Evolutionary conservation across 225 moss, liverwort and hornwort genomes (phyloP).

Genomic region (Ulota crispa): DNA sequence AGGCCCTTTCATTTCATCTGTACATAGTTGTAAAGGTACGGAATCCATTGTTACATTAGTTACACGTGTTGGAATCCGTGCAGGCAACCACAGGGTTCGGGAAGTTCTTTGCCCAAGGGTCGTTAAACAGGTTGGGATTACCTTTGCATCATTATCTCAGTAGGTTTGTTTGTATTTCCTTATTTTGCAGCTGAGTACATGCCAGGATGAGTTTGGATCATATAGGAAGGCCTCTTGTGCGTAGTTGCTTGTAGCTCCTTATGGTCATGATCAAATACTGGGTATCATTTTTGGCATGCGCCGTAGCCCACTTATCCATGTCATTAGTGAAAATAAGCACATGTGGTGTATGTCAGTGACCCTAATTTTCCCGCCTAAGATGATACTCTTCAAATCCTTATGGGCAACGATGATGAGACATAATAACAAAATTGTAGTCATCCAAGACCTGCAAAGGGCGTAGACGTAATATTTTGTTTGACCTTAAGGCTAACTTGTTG

Average conservation of each 20-base stretch:
- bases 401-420: background rate
- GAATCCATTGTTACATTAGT: constrained; percentile 2
- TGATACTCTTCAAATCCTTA: constrained; percentile 1
- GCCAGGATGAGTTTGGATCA: background rate
- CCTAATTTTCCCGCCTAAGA: background rate
- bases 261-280: background rate
- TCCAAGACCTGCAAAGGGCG: background rate
- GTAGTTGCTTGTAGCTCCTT: constrained; percentile 2
- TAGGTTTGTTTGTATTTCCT: constrained; percentile 8
- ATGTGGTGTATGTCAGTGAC: background rate
- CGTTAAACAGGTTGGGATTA: constrained; percentile 66
- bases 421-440: background rate
- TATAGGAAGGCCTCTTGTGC: background rate
- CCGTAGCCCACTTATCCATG: background rate
- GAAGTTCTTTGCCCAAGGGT: constrained; percentile 86
- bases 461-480: background rate
- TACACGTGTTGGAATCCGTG: constrained; percentile 11
- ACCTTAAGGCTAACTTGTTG: background rate
- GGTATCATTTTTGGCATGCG: background rate
- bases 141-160: constrained; percentile 15
- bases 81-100: constrained; percentile 81
- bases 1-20: constrained; percentile 2
- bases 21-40: background rate
- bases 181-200: constrained; percentile 10
- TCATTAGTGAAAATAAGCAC: constrained; percentile 12